Evolutionary conservation across 345 rosid genomes (phyloP).

Genomic region (Iberis pinnata): DNA sequence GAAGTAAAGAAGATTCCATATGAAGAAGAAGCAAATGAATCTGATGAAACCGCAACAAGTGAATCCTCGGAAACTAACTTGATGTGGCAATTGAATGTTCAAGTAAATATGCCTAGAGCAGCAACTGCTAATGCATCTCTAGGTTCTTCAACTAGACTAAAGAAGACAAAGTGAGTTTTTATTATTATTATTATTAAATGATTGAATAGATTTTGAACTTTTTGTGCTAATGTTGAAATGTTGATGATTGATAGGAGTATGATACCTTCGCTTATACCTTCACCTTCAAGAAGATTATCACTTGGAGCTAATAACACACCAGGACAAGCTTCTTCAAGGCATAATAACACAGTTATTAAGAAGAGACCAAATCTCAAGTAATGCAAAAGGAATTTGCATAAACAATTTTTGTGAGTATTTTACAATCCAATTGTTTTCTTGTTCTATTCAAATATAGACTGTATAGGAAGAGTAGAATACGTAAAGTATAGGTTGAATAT

Average conservation of each 20-base stretch:
- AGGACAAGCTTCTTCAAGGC: conserved; percentile 29
- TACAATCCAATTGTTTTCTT: too few species aligned
- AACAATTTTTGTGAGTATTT: too few species aligned
- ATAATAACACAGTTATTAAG: conserved; percentile 23
- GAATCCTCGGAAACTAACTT: conserved; percentile 70
- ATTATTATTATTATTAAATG: too few species aligned
- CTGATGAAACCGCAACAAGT: conserved; percentile 57
- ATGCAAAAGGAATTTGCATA: too few species aligned
- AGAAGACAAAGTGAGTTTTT: conserved; percentile 39
- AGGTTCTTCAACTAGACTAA: conserved; percentile 34
- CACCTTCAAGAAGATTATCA: conserved; percentile 48
- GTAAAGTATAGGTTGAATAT: too few species aligned
- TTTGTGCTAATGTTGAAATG: not conserved
- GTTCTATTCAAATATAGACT: too few species aligned
- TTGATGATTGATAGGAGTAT: conserved; percentile 45
- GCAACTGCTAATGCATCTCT: conserved; percentile 34
- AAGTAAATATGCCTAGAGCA: conserved; percentile 47
- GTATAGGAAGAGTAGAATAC: too few species aligned
- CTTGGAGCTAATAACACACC: conserved; percentile 21
- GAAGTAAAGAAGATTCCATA: conserved; percentile 32
- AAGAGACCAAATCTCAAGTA: conserved; percentile 20
- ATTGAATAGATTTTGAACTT: too few species aligned
- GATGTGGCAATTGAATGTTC: conserved; percentile 59
- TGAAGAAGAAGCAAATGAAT: conserved; percentile 37
- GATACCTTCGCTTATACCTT: conserved; percentile 65